Conservation (phyloP, 2,329 filamentous ascomycete genomes). For the Pseudophaeomoniella oleicola region DNA sequence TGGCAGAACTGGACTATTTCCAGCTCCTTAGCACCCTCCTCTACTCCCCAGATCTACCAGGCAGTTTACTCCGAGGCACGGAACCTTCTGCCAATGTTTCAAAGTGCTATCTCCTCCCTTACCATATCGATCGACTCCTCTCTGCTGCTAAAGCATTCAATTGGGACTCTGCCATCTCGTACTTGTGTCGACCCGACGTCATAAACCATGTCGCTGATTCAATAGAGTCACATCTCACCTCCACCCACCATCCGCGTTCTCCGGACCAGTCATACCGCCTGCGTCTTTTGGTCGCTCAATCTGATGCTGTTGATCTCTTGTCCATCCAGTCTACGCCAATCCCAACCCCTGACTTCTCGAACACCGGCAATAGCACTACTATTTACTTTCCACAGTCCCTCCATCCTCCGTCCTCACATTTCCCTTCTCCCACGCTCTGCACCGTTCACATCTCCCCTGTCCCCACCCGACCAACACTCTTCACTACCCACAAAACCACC, state of each 20-base stretch:
- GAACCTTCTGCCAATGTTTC: constrained; percentile 21
- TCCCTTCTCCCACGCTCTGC: constrained; percentile 21
- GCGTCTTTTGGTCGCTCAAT: background rate
- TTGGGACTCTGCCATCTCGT: constrained; percentile 21
- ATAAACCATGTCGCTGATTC: background rate
- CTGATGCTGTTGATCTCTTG: too few species aligned
- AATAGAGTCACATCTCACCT: background rate
- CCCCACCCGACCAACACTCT: constrained; percentile 40
- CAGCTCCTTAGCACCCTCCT: constrained; percentile 57
- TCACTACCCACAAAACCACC: constrained; percentile 79
- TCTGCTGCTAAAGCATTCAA: constrained; percentile 35
- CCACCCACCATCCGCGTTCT: background rate
- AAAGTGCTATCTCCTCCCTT: constrained; percentile 62
- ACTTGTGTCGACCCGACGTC: background rate
- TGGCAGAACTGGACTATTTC: too few species aligned
- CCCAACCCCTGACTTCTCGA: too few species aligned
- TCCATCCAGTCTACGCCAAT: background rate
- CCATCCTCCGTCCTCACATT: too few species aligned
- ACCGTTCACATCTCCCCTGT: constrained; percentile 37
- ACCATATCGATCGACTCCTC: constrained; percentile 64
- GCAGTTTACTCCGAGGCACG: constrained; percentile 13
- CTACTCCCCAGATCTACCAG: constrained; percentile 47
- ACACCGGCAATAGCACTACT: too few species aligned
- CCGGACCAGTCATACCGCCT: background rate
- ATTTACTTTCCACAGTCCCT: background rate